Base-by-base conservation (phyloP, 441 rosid species). In the Monsonia emarginata region DNA sequence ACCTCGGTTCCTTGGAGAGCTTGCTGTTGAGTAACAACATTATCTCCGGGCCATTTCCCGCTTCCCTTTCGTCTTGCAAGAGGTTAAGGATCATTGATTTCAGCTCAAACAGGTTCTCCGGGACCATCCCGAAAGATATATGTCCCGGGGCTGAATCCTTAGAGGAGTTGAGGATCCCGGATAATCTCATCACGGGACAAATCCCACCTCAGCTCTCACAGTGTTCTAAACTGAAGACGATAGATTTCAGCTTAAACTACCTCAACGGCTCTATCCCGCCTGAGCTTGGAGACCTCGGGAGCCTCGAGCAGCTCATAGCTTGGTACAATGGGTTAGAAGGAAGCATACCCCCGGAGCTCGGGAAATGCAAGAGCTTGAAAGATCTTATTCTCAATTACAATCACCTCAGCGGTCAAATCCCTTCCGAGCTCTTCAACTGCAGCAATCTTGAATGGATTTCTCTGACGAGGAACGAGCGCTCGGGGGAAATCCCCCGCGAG, bases 371-470 rank as follows among this genome's bases (percentile, higher is more conserved):
- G 70, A 85, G 79, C 42, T 77, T 93, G 26, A 93, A 88, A 74
- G 87, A 88, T 75, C 83, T 93, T 2, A 93, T 93, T 27, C 88
- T 93, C 58, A 93, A 90, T 72, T 88, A 93, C 68, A 93, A 90
- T 50, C 84, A 80, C 31, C 91, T 88, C 27, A 82, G 66, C 22
- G 98, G 95, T 30, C 89, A 81, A 67, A 84, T 94, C 52, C 98
- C 97, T 1, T 76, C 71, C 3, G 90, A 89, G 16, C 74, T 93
- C 48, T 87, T 88, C 82, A 78, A 82, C 22, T 90, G 95, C 78
- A 87, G 84, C 36, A 90, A 90, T 79, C 81, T 90, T 0, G 96
- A 88, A 65, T 94, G 98, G 98, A 78, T 93, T 28, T 90, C 98
- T 18, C 86, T 93, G 66, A 84, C 98, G 18, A 86, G 96, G 86